Conservation (phyloP, 768 basidiomycete species). For the Boletellus ananiceps region DNA sequence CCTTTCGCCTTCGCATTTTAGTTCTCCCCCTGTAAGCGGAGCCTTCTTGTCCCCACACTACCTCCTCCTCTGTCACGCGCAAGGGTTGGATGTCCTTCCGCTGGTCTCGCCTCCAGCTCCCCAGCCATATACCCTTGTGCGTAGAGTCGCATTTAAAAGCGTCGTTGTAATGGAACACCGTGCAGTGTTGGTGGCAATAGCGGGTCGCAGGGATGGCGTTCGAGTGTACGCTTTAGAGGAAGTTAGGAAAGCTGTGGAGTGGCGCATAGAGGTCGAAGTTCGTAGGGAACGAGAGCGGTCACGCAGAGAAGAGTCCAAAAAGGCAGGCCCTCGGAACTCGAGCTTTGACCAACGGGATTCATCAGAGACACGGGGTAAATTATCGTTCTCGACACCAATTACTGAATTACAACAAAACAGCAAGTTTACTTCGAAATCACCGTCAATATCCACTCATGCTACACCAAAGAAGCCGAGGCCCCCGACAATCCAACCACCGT, state of each 20-base stretch:
- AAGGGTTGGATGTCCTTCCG: conserved; percentile 84
- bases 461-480: conserved; percentile 25
- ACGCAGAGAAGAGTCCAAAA: conserved; percentile 66
- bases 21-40: conserved; percentile 69
- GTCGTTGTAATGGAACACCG: conserved; percentile 93
- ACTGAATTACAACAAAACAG: conserved; percentile 21
- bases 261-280: conserved; percentile 79
- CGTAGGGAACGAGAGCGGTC: conserved; percentile 68
- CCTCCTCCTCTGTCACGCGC: conserved; percentile 77
- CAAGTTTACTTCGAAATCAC: conserved; percentile 20
- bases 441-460: conserved; percentile 14
- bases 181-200: conserved; percentile 86
- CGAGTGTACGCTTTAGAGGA: conserved; percentile 87
- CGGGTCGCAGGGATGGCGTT: conserved; percentile 80
- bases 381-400: conserved; percentile 47
- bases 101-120: conserved; percentile 66
- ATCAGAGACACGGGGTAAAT: conserved; percentile 45
- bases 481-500: conserved; percentile 22
- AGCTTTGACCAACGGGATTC: conserved; percentile 38
- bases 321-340: conserved; percentile 33
- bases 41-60: conserved; percentile 80
- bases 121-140: conserved; percentile 77
- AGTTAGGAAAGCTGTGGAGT: conserved; percentile 80
- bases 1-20: conserved; percentile 74
- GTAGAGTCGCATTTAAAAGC: conserved; percentile 76